Conservation (phyloP, 306 rosid species). For the Trifolium dubium region DNA sequence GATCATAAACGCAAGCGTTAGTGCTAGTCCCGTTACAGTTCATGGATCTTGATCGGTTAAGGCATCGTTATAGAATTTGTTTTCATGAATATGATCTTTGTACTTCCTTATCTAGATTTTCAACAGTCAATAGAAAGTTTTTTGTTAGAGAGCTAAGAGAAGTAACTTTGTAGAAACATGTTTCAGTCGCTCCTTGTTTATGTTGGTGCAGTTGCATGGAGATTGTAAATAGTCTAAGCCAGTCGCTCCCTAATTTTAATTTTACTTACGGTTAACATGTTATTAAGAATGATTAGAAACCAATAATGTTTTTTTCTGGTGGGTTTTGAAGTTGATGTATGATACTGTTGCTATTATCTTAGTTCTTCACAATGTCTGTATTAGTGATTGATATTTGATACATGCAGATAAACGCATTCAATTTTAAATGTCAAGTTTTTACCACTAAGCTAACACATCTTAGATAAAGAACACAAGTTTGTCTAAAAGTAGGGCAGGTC, state of each 20-base stretch:
- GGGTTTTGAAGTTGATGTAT: background rate
- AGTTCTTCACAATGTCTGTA: no score
- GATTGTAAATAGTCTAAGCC: constrained; percentile 26
- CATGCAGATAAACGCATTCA: no score
- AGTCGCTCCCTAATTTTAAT: background rate
- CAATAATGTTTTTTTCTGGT: background rate
- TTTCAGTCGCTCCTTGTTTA: constrained; percentile 15
- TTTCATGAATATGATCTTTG: constrained; percentile 24
- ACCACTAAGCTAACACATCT: no score
- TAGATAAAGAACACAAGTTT: no score
- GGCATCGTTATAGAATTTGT: background rate
- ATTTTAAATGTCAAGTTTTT: no score
- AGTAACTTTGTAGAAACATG: constrained; percentile 27
- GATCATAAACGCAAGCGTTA: constrained; percentile 50
- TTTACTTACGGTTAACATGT: background rate
- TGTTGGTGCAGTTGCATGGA: constrained; percentile 31
- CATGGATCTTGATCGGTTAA: constrained; percentile 18
- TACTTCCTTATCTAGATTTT: constrained; percentile 31
- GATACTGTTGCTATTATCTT: background rate
- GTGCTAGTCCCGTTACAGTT: constrained; percentile 14
- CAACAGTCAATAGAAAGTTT: constrained; percentile 9
- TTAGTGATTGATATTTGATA: no score
- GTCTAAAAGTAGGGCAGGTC: no score
- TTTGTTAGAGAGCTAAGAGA: background rate
- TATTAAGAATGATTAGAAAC: constrained; percentile 6